Evolutionary conservation across 306 rosid species (phyloP).

Genomic region (Prinsepia uniflora): DNA sequence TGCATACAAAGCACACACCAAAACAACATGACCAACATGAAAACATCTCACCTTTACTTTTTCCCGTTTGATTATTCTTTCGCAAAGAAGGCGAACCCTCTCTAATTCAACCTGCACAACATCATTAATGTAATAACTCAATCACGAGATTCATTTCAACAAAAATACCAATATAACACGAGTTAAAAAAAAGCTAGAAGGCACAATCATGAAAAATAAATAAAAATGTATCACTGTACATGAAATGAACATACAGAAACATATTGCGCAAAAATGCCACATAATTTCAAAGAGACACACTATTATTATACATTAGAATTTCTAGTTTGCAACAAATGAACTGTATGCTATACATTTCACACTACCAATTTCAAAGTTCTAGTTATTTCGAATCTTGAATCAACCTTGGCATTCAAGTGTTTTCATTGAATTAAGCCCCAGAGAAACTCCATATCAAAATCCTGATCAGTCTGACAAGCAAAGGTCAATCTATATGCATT

Average conservation of each 20-base stretch:
- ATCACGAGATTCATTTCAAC: constrained; percentile 4
- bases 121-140: constrained; percentile 20
- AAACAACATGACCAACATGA: not conserved
- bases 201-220: not conserved
- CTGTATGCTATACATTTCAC: not conserved
- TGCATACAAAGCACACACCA: not conserved
- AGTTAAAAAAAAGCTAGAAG: not conserved
- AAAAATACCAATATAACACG: not conserved
- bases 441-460: not conserved
- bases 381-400: not conserved
- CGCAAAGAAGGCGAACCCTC: constrained; percentile 92
- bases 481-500: not conserved
- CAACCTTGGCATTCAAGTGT: not conserved
- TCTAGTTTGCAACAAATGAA: not conserved
- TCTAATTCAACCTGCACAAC: constrained; percentile 85
- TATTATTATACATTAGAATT: not conserved
- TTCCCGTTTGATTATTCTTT: constrained; percentile 91
- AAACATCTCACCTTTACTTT: constrained; percentile 67
- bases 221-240: not conserved
- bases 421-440: not conserved
- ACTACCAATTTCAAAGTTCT: not conserved
- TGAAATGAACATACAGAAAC: not conserved
- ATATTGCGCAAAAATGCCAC: not conserved
- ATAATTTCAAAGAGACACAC: not conserved
- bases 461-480: not conserved